phyloP scores from a whole-genome alignment of 139 green algal genomes.

The Chlorella sp. region DNA sequence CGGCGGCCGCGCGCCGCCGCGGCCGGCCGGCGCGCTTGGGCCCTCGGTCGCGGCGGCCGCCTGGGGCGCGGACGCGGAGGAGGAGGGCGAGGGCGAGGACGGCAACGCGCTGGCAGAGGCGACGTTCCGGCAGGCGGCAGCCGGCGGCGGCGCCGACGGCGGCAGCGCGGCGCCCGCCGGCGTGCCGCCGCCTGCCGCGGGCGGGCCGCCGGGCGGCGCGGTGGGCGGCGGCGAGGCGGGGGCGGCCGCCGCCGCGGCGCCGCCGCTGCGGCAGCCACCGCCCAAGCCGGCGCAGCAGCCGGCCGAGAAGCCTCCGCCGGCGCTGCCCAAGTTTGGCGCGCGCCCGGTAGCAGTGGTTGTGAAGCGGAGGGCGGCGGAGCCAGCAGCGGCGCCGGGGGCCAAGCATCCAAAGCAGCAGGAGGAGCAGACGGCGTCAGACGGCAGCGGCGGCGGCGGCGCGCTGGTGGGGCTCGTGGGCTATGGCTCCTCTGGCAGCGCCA shows the following conservation, averaged over 20 bases:
- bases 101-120: neutral
- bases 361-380: conserved; percentile 20
- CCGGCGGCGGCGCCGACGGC: too few species aligned
- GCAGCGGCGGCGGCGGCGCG: neutral
- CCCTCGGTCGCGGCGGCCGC: conserved; percentile 17
- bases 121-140: neutral
- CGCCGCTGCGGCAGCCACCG: neutral
- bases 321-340: conserved; percentile 25
- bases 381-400: neutral
- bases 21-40: neutral
- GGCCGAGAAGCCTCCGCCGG: conserved; percentile 1
- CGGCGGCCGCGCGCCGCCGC: too few species aligned
- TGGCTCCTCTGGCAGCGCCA: conserved; percentile 23
- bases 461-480: conserved; percentile 12
- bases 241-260: neutral
- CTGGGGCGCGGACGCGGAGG: too few species aligned
- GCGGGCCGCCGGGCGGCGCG: neutral
- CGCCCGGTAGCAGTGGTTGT: conserved; percentile 32
- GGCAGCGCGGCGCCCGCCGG: too few species aligned
- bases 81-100: conserved; percentile 2
- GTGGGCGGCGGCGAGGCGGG: neutral
- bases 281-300: conserved; percentile 8
- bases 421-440: conserved; percentile 1
- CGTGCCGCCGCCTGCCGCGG: too few species aligned
- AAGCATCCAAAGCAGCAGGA: conserved; percentile 23